Base-by-base conservation (phyloP, 192 early-diverging fungal genomes). In the Entomortierella chlamydospora region DNA sequence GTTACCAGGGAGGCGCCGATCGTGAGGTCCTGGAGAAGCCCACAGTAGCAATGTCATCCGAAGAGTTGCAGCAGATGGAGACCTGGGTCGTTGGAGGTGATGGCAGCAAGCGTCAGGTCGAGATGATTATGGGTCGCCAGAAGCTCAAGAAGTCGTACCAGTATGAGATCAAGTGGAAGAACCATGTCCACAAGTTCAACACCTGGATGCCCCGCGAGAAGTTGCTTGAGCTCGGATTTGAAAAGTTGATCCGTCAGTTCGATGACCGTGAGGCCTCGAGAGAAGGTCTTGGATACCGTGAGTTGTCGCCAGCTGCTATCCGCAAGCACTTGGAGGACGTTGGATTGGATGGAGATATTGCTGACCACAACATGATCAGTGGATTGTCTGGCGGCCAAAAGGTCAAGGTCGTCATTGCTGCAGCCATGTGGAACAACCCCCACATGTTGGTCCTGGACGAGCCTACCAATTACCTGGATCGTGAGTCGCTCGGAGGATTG, bases 381-480 rank as follows among this genome's bases (percentile, higher is more conserved):
- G 91, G 89, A 45, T 85, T 91, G 34, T 92, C 91, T 63, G 93
- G 92, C 81, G 90, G 89, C 13, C 68, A 86, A 69, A 92, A 93
- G 81, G 91, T 90, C 83, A 82, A 85, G 78, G 90, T 87, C 71
- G 76, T 79, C 22, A 79, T 79, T 79, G 76, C 76, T 10, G 76
- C 76, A 17, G 76, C 76, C 34, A 79, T 79, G 76, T 79, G 76
- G 76, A 89, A 91, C 84, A 88, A 92, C 83, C 91, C 91, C 42
- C 94, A 95, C 72, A 93, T 95, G 86, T 79, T 95, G 55, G 89
- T 95, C 52, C 71, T 95, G 50, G 93, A 95, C 72, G 85, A 88
- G 59, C 85, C 85, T 77, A 88, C 83, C 72, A 87, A 87, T 55
- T 93, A 89, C 83, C 84, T 93, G 78, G 93, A 94, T 83, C 90